A percentile compares a stretch with the other conserved stretches of the same genome.
Evolutionary conservation across 345 rosid genomes (phyloP).

Genomic region (Turnera subulata): DNA sequence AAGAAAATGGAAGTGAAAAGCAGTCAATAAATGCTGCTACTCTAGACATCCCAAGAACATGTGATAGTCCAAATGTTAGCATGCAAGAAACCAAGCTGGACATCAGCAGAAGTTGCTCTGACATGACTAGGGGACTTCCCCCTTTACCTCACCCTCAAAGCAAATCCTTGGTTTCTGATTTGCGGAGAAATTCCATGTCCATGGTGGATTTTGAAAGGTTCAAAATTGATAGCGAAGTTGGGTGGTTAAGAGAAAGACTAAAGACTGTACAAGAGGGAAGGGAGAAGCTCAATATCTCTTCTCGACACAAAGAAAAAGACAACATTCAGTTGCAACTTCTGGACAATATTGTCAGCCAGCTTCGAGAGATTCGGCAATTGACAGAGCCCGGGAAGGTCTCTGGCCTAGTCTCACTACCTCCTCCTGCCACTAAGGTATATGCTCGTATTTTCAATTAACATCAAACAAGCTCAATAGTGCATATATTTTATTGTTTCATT

Average conservation of each 20-base stretch:
- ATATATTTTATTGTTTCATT: background rate
- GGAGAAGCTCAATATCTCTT: constrained; percentile 44
- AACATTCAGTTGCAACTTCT: constrained; percentile 39
- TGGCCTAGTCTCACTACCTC: constrained; percentile 51
- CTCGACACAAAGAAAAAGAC: constrained; percentile 36
- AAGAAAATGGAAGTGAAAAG: constrained; percentile 19
- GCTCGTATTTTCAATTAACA: background rate
- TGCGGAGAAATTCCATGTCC: constrained; percentile 72
- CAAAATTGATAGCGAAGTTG: constrained; percentile 68
- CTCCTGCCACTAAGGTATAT: constrained; percentile 49
- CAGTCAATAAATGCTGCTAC: constrained; percentile 12
- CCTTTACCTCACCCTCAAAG: constrained; percentile 23
- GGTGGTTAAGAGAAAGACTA: constrained; percentile 56
- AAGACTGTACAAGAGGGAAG: constrained; percentile 50
- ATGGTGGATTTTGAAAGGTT: constrained; percentile 60
- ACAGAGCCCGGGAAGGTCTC: constrained; percentile 34
- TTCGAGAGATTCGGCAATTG: constrained; percentile 43
- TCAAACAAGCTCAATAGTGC: background rate
- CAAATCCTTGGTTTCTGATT: constrained; percentile 27
- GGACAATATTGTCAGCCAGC: constrained; percentile 46
- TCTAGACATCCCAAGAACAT: constrained; percentile 20
- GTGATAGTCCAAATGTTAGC: constrained; percentile 17
- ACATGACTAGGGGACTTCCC: constrained; percentile 30
- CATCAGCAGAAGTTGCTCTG: constrained; percentile 43
- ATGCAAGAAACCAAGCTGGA: constrained; percentile 23